A percentile compares a stretch with the other conserved stretches of the same genome.
phyloP scores from a whole-genome alignment of 2,329 filamentous ascomycete genomes.

The Botryosphaeria dothidea region DNA sequence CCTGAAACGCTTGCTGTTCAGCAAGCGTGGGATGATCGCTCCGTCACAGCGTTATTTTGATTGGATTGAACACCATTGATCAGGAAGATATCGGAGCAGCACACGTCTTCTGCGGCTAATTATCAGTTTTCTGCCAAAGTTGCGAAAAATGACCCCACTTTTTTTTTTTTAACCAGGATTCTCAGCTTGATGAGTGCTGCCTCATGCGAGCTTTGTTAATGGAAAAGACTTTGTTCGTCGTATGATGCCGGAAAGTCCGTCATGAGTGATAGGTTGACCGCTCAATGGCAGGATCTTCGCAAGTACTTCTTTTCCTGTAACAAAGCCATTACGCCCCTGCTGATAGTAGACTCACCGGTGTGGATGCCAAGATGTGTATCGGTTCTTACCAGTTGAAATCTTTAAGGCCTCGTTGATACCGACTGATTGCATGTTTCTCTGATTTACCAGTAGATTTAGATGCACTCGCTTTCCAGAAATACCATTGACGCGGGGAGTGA shows the following conservation, averaged over 20 bases:
- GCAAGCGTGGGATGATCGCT: neutral
- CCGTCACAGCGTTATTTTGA: neutral
- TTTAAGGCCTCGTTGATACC: neutral
- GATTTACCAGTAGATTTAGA: neutral
- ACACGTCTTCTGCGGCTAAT: neutral
- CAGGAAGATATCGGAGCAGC: neutral
- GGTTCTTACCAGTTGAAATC: neutral
- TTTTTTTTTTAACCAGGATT: neutral
- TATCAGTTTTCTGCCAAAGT: neutral
- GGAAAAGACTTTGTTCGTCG: neutral
- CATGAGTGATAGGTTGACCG: neutral
- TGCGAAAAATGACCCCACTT: neutral
- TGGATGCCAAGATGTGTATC: neutral
- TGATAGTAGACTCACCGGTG: neutral
- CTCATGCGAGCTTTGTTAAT: neutral
- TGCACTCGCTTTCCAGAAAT: neutral
- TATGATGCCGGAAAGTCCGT: neutral
- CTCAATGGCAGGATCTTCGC: neutral
- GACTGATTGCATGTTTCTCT: neutral
- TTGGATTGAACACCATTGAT: neutral
- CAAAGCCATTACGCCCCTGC: neutral
- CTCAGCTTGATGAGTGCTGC: neutral
- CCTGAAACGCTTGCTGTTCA: neutral
- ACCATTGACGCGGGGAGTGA: neutral
- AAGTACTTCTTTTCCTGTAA: neutral